phyloP scores from a whole-genome alignment of 73 alveolate genomes.

The Paramecium tetraurelia region DNA sequence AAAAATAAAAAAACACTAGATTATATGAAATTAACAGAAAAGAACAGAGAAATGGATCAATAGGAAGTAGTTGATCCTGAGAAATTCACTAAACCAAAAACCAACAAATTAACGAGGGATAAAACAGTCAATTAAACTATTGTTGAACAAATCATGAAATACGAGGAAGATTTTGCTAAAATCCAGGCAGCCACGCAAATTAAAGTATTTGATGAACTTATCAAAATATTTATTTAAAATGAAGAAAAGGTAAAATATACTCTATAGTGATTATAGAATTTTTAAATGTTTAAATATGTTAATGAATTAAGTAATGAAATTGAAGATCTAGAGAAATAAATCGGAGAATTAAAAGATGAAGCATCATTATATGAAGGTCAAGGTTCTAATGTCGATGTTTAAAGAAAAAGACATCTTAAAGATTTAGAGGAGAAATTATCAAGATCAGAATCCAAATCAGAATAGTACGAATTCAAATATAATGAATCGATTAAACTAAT shows the following conservation, averaged over 20 bases:
- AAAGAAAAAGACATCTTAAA: constrained; percentile 60
- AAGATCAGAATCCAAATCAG: constrained; percentile 77
- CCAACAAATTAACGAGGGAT: constrained; percentile 64
- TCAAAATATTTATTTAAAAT: constrained; percentile 75
- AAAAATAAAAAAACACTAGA: constrained; percentile 51
- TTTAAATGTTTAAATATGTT: constrained; percentile 76
- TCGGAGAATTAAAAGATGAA: constrained; percentile 70
- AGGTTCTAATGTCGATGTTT: constrained; percentile 50
- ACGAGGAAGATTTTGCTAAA: constrained; percentile 90
- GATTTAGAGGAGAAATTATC: constrained; percentile 71
- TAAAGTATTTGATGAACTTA: constrained; percentile 78
- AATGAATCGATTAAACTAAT: constrained; percentile 59
- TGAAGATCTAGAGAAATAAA: constrained; percentile 83
- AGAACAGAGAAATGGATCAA: constrained; percentile 58
- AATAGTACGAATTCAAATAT: constrained; percentile 77
- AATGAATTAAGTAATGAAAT: constrained; percentile 81
- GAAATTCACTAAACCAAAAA: constrained; percentile 57
- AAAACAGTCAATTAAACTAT: constrained; percentile 34
- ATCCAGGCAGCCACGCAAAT: constrained; percentile 90
- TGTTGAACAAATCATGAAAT: constrained; percentile 74
- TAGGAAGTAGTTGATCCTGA: constrained; percentile 31
- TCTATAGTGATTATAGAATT: constrained; percentile 11
- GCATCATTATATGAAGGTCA: not conserved
- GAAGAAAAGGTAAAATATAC: constrained; percentile 70
- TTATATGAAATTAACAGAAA: constrained; percentile 63